Conservation (phyloP, 495 filamentous ascomycete genomes). For the Podospora conica region DNA sequence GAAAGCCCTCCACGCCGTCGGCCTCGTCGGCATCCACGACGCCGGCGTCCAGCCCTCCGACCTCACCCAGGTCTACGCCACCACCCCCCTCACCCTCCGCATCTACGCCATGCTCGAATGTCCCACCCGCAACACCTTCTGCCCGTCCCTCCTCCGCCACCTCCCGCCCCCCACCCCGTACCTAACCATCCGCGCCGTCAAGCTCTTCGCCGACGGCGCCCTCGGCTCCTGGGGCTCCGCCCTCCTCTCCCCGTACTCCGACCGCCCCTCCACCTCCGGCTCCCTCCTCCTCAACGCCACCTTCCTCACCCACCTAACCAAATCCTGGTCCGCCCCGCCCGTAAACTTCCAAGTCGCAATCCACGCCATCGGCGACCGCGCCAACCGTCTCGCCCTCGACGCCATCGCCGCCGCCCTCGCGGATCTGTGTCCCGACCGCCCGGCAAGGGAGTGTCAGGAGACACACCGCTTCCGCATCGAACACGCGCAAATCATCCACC, state of each 20-base stretch:
- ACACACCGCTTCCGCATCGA: conserved; percentile 55
- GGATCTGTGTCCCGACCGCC: conserved; percentile 38
- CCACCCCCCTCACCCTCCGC: conserved; percentile 44
- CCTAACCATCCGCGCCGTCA: neutral
- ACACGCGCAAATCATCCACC: conserved; percentile 59
- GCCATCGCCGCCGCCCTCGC: conserved; percentile 44
- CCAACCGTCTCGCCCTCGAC: conserved; percentile 52
- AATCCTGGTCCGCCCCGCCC: conserved; percentile 37
- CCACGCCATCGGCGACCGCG: conserved; percentile 60
- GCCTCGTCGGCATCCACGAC: conserved; percentile 57
- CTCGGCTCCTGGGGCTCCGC: conserved; percentile 60
- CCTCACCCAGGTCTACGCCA: conserved; percentile 44
- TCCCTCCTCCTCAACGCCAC: conserved; percentile 55
- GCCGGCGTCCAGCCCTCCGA: conserved; percentile 51
- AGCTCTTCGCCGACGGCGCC: conserved; percentile 47
- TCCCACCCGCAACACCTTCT: conserved; percentile 52
- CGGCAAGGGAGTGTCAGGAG: conserved; percentile 39
- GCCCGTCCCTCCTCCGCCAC: conserved; percentile 24
- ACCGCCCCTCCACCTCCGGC: conserved; percentile 48
- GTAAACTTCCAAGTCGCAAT: conserved; percentile 54
- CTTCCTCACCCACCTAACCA: conserved; percentile 41
- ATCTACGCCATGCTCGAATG: conserved; percentile 63
- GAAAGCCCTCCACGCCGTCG: conserved; percentile 50
- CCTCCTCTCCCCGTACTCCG: conserved; percentile 55
- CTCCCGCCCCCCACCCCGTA: neutral